Conservation (phyloP, 371 early-diverging fungal species). For the Apophysomyces variabilis region DNA sequence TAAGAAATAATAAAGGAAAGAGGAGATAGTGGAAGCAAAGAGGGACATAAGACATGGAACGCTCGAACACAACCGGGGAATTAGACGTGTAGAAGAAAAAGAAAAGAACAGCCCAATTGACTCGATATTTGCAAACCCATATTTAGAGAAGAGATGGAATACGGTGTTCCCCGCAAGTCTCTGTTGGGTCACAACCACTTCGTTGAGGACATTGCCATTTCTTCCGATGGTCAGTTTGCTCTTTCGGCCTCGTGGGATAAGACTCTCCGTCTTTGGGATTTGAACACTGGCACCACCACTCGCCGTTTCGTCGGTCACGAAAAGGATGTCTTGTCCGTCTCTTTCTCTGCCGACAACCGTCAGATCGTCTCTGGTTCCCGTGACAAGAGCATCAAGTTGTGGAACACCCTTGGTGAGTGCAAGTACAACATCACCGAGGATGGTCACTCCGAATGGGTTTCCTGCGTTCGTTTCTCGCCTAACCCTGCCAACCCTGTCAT, state of each 20-base stretch:
- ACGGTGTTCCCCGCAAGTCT: conserved; percentile 86
- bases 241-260: conserved; percentile 97
- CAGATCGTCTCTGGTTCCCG: conserved; percentile 96
- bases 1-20: conserved; percentile 13
- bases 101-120: neutral
- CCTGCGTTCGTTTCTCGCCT: conserved; percentile 97
- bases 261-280: conserved; percentile 96
- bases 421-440: conserved; percentile 91
- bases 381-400: conserved; percentile 97
- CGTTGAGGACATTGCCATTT: conserved; percentile 93
- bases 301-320: conserved; percentile 94
- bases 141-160: conserved; percentile 79
- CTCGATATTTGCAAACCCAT: neutral
- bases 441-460: conserved; percentile 96
- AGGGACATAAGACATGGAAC: too few relatives aligned
- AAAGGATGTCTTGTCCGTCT: conserved; percentile 94
- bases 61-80: too few relatives aligned
- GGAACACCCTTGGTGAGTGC: conserved; percentile 99
- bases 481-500: conserved; percentile 94
- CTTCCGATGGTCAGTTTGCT: conserved; percentile 95
- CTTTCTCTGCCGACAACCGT: conserved; percentile 97
- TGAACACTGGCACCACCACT: conserved; percentile 87
- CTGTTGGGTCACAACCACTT: conserved; percentile 96
- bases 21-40: too few relatives aligned
- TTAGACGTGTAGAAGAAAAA: too few relatives aligned